Evolutionary conservation across 2,329 filamentous ascomycete genomes (phyloP), one percentile per base, ranked within the genome.

Genomic region (Paraphoma sp.): DNA sequence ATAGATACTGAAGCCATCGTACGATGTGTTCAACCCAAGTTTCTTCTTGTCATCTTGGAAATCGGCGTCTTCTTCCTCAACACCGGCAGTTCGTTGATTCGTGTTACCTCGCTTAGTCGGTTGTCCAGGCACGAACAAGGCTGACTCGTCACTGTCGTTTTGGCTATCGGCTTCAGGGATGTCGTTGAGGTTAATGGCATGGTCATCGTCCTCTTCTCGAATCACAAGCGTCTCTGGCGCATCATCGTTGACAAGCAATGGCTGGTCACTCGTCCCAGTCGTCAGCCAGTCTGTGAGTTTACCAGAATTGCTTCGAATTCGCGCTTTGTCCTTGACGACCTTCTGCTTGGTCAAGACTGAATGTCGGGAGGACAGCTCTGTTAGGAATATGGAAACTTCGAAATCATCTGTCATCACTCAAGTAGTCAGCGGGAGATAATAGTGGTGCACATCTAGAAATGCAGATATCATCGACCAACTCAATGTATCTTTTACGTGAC

Each of bases 1-100:
- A 78, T 97, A 96, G 71, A 99, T 97, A 68, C 90, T 91, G 78
- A 98, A 98, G 8, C 95, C 94, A 70, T 98, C 93, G 78, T 98
- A 99, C 12, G 88, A 89, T 28, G 94, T 95, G 59, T 90, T 89
- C 81, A 97, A 86, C 17, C 85, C 86, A 67, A 96, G 80, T 76
- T 97, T 98, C 81, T 99, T 97, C 79, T 97, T 96, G 70, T 96
- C 90, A 54, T 96, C 93, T 69, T 93, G 57, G 28, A 53, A 48
- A n/a, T 64, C 67, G 28, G 65, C 71, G 4, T 59, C 57, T 6
- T 58, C 56, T 18, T 68, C 66, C 17, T 69, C 60, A 38, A 57
- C 55, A 41, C 69, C 63, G 41, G 31, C 44, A 53, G 43, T 45
- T 14, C 18, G 11, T 16, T 36, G 61, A 57, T 48, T 62, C 64